Base-by-base conservation (phyloP, 139 green algal genomes). In the Edaphochlamys debaryana region DNA sequence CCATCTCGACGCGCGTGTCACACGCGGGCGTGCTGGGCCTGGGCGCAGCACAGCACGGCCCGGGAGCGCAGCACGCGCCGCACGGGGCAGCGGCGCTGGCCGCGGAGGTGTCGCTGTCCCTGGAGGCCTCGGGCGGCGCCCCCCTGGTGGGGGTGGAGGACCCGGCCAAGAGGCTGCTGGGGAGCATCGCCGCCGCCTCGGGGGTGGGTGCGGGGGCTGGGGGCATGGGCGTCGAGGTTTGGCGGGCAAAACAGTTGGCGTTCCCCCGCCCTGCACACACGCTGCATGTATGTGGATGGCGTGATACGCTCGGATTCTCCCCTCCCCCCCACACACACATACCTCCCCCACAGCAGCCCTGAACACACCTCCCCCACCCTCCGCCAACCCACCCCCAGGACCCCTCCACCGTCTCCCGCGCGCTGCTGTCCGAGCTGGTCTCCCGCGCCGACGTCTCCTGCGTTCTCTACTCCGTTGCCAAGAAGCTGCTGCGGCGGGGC, bases 391-490 rank as follows among this genome's bases (percentile, higher is more conserved):
- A 54, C 48, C 11, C 20, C 23, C 74, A 80, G 56, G 64, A 85
- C 38, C 81, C 81, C 11, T 30, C 66, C 41, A 27, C 70, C 66
- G 81, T 84, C 37, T 78, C 62, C 62, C 50, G 62, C 13, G 37
- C 64, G 36, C 73, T 87, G 17, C 71, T 87, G 15, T 32, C 62
- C 13, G 82, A 87, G 74, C 38, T 87, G 25, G 82, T 72, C 2
- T 29, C 66, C 32, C 82, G 82, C 29, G 73, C 82, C 4, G 72
- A 87, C 72, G 50, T 87, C 36, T 36, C n/a, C 62, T 52, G 56
- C 6, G 73, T 87, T 25, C 71, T 87, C 72, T 76, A 82, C 54
- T 60, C 85, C 30, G 63, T 87, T 9, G 82, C 82, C 20, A 85
- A 85, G 66, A 56, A 56, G 73, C 45, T 84, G 30, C 50, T 87